phyloP scores from a whole-genome alignment of 2,329 filamentous ascomycete genomes.

The Colletotrichum truncatum region DNA sequence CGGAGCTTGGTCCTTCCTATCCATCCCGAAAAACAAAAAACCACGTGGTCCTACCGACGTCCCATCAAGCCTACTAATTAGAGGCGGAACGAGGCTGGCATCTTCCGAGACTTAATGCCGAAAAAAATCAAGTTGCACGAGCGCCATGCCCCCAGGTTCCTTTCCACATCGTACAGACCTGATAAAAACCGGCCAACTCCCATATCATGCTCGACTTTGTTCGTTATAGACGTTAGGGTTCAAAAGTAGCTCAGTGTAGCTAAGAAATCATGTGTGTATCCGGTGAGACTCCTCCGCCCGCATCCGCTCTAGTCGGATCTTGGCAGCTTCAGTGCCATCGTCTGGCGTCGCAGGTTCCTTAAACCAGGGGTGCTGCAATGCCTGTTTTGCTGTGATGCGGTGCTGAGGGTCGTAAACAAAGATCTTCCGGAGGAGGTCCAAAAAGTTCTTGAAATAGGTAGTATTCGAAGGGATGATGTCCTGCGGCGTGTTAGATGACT shows the following conservation, averaged over 20 bases:
- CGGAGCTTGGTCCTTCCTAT: constrained; percentile 12
- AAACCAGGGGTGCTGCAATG: constrained; percentile 75
- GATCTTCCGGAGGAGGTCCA: constrained; percentile 72
- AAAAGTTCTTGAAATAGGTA: constrained; percentile 68
- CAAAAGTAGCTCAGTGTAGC: constrained; percentile 15
- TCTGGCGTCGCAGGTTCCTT: constrained; percentile 70
- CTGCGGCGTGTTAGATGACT: constrained; percentile 46
- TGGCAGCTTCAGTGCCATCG: constrained; percentile 74
- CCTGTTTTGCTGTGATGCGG: constrained; percentile 73
- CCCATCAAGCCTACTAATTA: constrained; percentile 18
- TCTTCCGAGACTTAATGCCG: constrained; percentile 3
- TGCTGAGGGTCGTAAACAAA: constrained; percentile 74
- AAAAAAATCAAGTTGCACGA: constrained; percentile 29
- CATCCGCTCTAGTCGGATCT: constrained; percentile 66
- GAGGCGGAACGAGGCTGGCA: constrained; percentile 6
- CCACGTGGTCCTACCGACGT: constrained; percentile 4
- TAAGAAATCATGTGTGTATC: constrained; percentile 25
- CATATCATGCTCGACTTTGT: constrained; percentile 32
- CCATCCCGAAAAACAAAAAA: constrained; percentile 17
- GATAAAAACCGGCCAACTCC: constrained; percentile 32
- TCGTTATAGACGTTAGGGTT: constrained; percentile 32
- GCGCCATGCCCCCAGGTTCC: constrained; percentile 23
- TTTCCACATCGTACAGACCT: constrained; percentile 29
- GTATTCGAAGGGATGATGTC: constrained; percentile 71
- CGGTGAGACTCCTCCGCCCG: constrained; percentile 49